Evolutionary conservation across 805 yeast genomes (phyloP).

Genomic region (Cyberlindnera saturnus): DNA sequence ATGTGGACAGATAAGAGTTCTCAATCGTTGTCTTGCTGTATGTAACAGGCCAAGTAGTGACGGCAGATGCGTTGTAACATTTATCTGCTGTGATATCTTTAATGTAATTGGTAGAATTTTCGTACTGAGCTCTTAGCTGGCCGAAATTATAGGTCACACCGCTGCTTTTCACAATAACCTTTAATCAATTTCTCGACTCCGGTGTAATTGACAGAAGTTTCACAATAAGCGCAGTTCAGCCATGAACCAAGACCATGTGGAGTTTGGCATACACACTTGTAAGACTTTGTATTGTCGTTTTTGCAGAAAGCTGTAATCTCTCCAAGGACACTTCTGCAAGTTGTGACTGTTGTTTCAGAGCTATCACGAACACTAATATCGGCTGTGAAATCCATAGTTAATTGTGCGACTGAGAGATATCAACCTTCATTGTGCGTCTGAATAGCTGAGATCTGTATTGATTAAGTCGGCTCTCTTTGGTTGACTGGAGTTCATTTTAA

Average conservation of each 20-base stretch:
- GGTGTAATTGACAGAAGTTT: constrained; percentile 6
- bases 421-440: background rate
- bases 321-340: constrained; percentile 23
- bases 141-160: constrained; percentile 25
- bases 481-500: background rate
- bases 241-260: constrained; percentile 27
- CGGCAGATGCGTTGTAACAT: constrained; percentile 29
- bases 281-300: constrained; percentile 14
- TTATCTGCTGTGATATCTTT: constrained; percentile 26
- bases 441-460: too few relatives aligned
- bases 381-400: background rate
- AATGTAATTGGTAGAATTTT: constrained; percentile 39
- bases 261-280: constrained; percentile 23
- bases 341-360: constrained; percentile 10
- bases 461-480: too few relatives aligned
- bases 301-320: constrained; percentile 21
- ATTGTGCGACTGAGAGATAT: too few relatives aligned
- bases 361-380: constrained; percentile 15
- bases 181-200: constrained; percentile 20
- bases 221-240: constrained; percentile 24
- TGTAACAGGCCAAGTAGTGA: constrained; percentile 32
- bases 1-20: constrained; percentile 21
- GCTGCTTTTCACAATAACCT: constrained; percentile 20
- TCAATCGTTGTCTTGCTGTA: constrained; percentile 23
- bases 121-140: constrained; percentile 30